These are phyloP conservation scores for Colletotrichum echinochloae DNA, from an alignment of 2,329 filamentous ascomycete species.

Conservation along the genomic window DNA sequence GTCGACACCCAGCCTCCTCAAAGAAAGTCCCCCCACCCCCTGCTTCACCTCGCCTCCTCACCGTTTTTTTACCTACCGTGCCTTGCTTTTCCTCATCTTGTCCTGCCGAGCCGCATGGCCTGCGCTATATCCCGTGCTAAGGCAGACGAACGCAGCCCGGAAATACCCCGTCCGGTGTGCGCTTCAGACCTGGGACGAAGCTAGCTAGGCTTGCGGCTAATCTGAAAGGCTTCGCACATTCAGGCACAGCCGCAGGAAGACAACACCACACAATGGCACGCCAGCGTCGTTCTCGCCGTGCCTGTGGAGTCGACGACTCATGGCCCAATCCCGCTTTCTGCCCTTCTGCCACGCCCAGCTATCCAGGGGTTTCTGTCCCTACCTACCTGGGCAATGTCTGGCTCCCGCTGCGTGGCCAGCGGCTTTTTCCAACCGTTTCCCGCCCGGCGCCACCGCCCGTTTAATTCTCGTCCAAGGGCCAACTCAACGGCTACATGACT, in stretches of 20 bases:
- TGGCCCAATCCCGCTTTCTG: constrained; percentile 8
- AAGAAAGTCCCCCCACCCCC: not conserved
- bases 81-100: constrained; percentile 14
- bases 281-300: constrained; percentile 11
- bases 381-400: not conserved
- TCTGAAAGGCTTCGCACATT: not conserved
- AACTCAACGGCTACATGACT: not conserved
- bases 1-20: constrained; percentile 24
- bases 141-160: constrained; percentile 2
- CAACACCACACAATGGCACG: constrained; percentile 1
- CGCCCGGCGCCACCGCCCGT: constrained; percentile 26
- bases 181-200: constrained; percentile 36
- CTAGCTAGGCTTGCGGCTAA: constrained; percentile 36
- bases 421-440: constrained; percentile 10
- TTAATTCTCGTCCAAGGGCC: not conserved
- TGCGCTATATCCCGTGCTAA: constrained; percentile 15
- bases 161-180: constrained; percentile 35
- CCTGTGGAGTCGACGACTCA: constrained; percentile 20
- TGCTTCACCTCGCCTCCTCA: constrained; percentile 30
- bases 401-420: not conserved
- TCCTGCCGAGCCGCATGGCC: constrained; percentile 20
- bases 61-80: constrained; percentile 20
- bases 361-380: constrained; percentile 18
- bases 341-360: constrained; percentile 14
- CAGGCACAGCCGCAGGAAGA: constrained; percentile 28